Evolutionary conservation across 352 stramenopile genomes (phyloP).

Genomic region (Pythium insidiosum): DNA sequence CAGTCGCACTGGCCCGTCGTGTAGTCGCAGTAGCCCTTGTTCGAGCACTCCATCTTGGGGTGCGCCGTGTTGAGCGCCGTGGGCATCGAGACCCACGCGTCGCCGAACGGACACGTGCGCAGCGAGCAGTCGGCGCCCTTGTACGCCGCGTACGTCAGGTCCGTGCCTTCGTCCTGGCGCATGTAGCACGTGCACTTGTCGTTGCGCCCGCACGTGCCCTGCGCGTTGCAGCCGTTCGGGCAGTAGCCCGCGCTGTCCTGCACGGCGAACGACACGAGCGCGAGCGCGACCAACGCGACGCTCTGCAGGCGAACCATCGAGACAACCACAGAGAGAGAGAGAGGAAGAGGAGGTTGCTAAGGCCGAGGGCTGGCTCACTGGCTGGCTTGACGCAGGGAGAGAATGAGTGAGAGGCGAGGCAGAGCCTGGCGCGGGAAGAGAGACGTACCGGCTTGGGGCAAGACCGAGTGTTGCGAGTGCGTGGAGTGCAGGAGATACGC

Average conservation of each 20-base stretch:
- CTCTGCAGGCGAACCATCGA: slow-evolving; percentile 35
- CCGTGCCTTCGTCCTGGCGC: slow-evolving; percentile 41
- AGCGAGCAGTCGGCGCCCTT: slow-evolving; percentile 72
- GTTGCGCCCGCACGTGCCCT: slow-evolving; percentile 81
- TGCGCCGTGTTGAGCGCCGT: slow-evolving; percentile 71
- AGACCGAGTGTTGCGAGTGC: too few relatives aligned
- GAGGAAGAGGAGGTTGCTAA: background rate
- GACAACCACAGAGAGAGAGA: too few relatives aligned
- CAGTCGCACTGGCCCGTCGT: slow-evolving; percentile 86
- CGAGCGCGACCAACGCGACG: slow-evolving; percentile 28
- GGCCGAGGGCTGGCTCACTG: too few relatives aligned
- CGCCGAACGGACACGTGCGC: slow-evolving; percentile 65
- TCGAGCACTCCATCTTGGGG: slow-evolving; percentile 87
- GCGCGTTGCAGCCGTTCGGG: slow-evolving; percentile 78
- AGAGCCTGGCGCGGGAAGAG: too few relatives aligned
- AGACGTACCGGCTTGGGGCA: too few relatives aligned
- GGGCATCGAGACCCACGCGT: slow-evolving; percentile 54
- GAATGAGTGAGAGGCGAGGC: too few relatives aligned
- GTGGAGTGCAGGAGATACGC: too few relatives aligned
- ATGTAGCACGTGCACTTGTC: slow-evolving; percentile 92
- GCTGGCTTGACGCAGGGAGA: too few relatives aligned
- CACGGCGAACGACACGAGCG: slow-evolving; percentile 22
- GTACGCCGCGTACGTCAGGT: slow-evolving; percentile 40
- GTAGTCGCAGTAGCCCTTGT: slow-evolving; percentile 90
- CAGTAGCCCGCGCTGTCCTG: slow-evolving; percentile 42